phyloP scores from a whole-genome alignment of 129 eudicot species.

The Mikania micrantha region DNA sequence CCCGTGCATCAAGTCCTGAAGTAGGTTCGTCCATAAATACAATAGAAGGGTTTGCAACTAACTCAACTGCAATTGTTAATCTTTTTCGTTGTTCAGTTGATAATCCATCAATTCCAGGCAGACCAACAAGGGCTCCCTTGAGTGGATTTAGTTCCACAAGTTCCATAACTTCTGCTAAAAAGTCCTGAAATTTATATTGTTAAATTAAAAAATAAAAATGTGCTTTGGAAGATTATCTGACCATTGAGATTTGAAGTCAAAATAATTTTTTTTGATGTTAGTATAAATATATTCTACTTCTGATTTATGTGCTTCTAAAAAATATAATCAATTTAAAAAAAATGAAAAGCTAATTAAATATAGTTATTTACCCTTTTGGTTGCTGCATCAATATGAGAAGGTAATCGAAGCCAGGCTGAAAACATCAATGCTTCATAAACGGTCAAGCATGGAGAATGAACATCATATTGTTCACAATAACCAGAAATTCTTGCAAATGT shows the following conservation, averaged over 20 bases:
- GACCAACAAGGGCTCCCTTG: constrained; percentile 66
- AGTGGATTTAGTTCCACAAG: constrained; percentile 80
- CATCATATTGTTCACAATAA: constrained; percentile 88
- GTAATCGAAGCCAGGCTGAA: constrained; percentile 91
- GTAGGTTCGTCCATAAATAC: constrained; percentile 99
- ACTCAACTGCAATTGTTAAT: constrained; percentile 90
- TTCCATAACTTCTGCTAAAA: constrained; percentile 83
- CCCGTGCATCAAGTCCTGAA: constrained; percentile 97
- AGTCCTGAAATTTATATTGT: constrained; percentile 39
- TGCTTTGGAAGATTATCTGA: background rate
- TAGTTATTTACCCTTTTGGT: constrained; percentile 50
- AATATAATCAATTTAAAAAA: background rate
- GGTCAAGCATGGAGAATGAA: constrained; percentile 89
- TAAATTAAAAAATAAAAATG: background rate
- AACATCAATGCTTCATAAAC: constrained; percentile 68
- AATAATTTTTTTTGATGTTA: background rate
- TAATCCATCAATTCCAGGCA: constrained; percentile 84
- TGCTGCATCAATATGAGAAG: constrained; percentile 50
- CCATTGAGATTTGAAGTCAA: background rate
- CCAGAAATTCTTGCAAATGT: constrained; percentile 93
- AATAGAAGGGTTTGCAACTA: constrained; percentile 93
- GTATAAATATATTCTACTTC: too few species aligned
- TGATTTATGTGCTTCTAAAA: background rate
- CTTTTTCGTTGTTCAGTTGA: constrained; percentile 95
- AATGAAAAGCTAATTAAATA: background rate